Evolutionary conservation across 176 grass and related monocot species (phyloP), one percentile per base, ranked within the genome.

Genomic region (Avena sativa): DNA sequence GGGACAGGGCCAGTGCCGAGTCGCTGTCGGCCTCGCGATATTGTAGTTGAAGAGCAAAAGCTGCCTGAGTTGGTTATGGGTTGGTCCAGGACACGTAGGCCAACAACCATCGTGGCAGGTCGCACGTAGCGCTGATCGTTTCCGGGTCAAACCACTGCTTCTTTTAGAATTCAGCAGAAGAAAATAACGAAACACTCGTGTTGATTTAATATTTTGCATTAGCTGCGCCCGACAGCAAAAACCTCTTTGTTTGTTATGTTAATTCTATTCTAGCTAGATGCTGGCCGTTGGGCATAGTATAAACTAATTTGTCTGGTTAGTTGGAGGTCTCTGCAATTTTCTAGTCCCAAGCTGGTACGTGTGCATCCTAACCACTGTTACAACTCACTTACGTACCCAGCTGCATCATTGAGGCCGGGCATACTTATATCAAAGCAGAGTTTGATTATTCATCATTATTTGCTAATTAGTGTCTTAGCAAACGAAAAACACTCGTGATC

Each of bases 91-190:
- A 62, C 68, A 64, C 68, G 76, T 23, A 23, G 23, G 23, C 50
- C 76, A 88, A 8, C 76, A 88, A 8, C 85, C 11, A 74, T 68
- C 65, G 30, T 17, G 15, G 25, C 73, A 14, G 67, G 64, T 58
- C 26, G 58, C 85, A 91, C 81, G 85, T 76, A 16, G 71, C 87
- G 58, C 68, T 50, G 67, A 82, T 28, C 25, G 38, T 36, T 55
- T 44, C 77, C 67, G 75, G 65, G 81, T 76, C 89, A 84, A 77
- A 71, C 1, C 51, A n/a, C 49, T 0, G 28, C 48, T 81, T 21
- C 30, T 0, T 36, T 7, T 21, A 32, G 4, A 15, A 26, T 3
- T 44, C 17, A 1, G 67, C 12, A 17, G 19, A 17, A 21, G 46
- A 48, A 47, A 48, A 28, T 28, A 2, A 32, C 9, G 17, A 40